Conservation (phyloP, 2,329 filamentous ascomycete genomes). For the Coccinonectria pachysandricola region DNA sequence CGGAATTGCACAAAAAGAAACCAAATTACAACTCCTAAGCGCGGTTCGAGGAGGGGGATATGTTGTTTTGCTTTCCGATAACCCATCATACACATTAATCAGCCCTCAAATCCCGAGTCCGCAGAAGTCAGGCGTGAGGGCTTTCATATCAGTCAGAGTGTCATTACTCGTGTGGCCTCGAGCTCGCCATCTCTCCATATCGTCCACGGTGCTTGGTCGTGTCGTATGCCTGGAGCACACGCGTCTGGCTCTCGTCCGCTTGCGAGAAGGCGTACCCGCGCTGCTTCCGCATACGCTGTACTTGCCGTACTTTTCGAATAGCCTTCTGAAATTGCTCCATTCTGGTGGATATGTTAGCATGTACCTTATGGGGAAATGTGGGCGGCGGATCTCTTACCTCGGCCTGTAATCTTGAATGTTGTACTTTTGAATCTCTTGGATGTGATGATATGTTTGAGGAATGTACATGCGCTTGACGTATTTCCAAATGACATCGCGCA, state of each 20-base stretch:
- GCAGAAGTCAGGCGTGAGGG: no score
- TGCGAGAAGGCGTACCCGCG: conserved; percentile 97
- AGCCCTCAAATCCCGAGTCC: no score
- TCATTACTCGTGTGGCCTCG: conserved; percentile 21
- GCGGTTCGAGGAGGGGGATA: no score
- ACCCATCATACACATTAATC: no score
- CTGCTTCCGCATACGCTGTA: conserved; percentile 98
- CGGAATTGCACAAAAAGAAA: no score
- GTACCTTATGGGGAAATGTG: not conserved
- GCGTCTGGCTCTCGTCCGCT: conserved; percentile 90
- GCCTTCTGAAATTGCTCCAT: conserved; percentile 99
- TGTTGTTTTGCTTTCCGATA: no score
- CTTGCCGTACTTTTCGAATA: conserved; percentile 94
- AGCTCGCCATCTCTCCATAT: conserved; percentile 84
- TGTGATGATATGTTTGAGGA: conserved; percentile 92
- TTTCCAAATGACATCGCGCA: conserved; percentile 92
- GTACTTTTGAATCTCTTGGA: conserved; percentile 99
- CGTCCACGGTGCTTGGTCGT: conserved; percentile 84
- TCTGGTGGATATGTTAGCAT: conserved; percentile 31
- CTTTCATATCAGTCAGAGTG: no score
- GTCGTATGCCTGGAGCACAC: conserved; percentile 94
- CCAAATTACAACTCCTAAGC: no score
- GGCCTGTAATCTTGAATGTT: conserved; percentile 98
- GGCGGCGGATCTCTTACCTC: conserved; percentile 46
- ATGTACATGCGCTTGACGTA: conserved; percentile 96